These are phyloP conservation scores for Diaporthe ilicicola DNA, from an alignment of 2,329 filamentous ascomycete genomes.

Conservation along the genomic window DNA sequence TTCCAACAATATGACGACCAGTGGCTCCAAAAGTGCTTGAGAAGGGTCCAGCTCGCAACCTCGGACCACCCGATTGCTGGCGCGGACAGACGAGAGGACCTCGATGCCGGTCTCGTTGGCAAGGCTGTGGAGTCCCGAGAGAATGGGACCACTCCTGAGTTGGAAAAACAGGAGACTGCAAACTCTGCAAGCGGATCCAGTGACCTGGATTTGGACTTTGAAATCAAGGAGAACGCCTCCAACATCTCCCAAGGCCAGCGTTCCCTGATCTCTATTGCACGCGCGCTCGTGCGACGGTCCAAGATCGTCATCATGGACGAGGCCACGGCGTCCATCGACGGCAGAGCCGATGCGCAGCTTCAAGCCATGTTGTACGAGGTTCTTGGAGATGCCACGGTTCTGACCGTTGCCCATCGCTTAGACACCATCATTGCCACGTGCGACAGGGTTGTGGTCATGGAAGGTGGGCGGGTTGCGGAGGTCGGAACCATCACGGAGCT, in stretches of 20 bases:
- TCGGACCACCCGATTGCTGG: neutral
- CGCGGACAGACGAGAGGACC: neutral
- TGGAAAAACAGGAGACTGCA: slow-evolving; percentile 12
- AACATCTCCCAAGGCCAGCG: slow-evolving; percentile 78
- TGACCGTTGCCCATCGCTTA: slow-evolving; percentile 77
- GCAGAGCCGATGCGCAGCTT: slow-evolving; percentile 77
- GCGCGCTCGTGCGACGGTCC: slow-evolving; percentile 72
- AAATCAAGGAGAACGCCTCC: slow-evolving; percentile 73
- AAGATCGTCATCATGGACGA: slow-evolving; percentile 81
- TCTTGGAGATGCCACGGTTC: slow-evolving; percentile 72
- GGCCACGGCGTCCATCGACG: slow-evolving; percentile 75
- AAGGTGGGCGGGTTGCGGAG: slow-evolving; percentile 17
- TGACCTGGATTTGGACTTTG: slow-evolving; percentile 16
- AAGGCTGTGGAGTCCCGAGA: too few relatives aligned
- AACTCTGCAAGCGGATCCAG: neutral
- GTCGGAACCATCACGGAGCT: slow-evolving; percentile 20
- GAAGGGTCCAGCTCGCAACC: slow-evolving; percentile 20
- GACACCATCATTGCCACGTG: slow-evolving; percentile 28
- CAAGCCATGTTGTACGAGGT: slow-evolving; percentile 71
- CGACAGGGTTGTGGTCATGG: slow-evolving; percentile 27
- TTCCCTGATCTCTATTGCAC: slow-evolving; percentile 75
- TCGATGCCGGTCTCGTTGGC: too few relatives aligned
- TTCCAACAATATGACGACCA: slow-evolving; percentile 44
- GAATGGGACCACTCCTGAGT: neutral
- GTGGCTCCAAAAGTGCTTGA: slow-evolving; percentile 30